phyloP scores from a whole-genome alignment of 1,284 basidiomycete species.

The Boletellus deceptivus region DNA sequence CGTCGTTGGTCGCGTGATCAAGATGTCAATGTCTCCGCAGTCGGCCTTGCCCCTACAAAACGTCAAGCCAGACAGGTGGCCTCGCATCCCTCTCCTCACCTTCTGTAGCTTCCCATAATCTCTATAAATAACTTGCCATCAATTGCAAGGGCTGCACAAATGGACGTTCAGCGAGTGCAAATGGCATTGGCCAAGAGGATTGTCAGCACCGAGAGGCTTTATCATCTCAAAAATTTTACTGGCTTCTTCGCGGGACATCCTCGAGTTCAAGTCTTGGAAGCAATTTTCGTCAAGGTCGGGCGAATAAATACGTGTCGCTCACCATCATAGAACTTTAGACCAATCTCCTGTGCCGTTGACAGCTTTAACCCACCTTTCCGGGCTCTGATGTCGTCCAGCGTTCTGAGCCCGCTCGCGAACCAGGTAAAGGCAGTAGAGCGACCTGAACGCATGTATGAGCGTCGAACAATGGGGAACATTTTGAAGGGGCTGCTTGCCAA shows the following conservation, averaged over 20 bases:
- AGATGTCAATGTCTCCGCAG: constrained; percentile 88
- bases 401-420: constrained; percentile 75
- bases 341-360: constrained; percentile 68
- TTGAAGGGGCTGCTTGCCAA: constrained; percentile 57
- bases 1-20: constrained; percentile 72
- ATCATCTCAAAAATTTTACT: constrained; percentile 70
- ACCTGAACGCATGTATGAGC: constrained; percentile 39
- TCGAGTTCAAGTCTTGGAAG: constrained; percentile 60
- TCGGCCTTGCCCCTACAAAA: constrained; percentile 62
- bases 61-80: too few relatives aligned
- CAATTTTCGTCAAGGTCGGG: background rate
- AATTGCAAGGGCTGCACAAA: constrained; percentile 55
- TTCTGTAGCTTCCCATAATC: constrained; percentile 88
- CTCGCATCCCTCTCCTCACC: constrained; percentile 39
- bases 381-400: constrained; percentile 68
- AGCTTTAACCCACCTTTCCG: constrained; percentile 62
- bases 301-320: constrained; percentile 3
- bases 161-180: background rate
- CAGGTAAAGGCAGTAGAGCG: constrained; percentile 64
- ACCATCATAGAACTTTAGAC: constrained; percentile 79
- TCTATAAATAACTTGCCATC: constrained; percentile 75
- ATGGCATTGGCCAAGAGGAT: background rate
- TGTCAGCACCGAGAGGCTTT: constrained; percentile 57
- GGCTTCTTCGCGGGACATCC: constrained; percentile 86
- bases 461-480: background rate